Evolutionary conservation across 495 filamentous ascomycete genomes (phyloP), one percentile per base, ranked within the genome.

Genomic region (Lepidopterella palustris): DNA sequence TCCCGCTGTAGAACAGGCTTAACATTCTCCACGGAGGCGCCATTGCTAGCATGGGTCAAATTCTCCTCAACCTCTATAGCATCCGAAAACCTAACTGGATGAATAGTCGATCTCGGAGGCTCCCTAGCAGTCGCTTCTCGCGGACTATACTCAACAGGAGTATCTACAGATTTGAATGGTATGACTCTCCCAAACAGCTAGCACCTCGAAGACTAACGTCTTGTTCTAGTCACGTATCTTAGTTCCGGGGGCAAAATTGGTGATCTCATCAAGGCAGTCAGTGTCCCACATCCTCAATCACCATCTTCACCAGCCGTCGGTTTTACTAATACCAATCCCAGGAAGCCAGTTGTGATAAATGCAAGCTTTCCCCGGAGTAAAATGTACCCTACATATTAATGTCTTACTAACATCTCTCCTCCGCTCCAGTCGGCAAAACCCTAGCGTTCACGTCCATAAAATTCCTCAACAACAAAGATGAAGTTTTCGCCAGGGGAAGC

Each of bases 11-110:
- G 90, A 98, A 97, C 68, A 85, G 93, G 21, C 79, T 97, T 8
- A 85, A 84, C 49, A 96, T 90, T 52, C 79, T 97, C 60, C 93
- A 98, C 76, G 93, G 93, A 45, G 93, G 92, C 35, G 95, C 93
- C 18, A 91, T 97, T 67, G 92, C 93, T 18, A 90, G 87, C 72
- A 90, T 97, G 87, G 84, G 85, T 84, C 77, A 51, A 10, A 42
- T 13, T 42, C 35, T 42, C 35, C 10, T 42, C 35, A 42, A 49
- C 23, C 28, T 31, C 15, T 23, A 53, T 25, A n/a, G n/a, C n/a
- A n/a, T n/a, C n/a, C n/a, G n/a, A n/a, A n/a, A n/a, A n/a, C n/a
- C n/a, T 20, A 40, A 20, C 28, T 18, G 31, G 26, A 35, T 15
- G 23, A 18, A 1, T 13, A 87, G 91, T 96, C 45, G 93, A 98